A percentile compares a stretch with the other conserved stretches of the same genome.
Conservation (phyloP, 176 grass and related monocot genomes). For the Avena sativa region DNA sequence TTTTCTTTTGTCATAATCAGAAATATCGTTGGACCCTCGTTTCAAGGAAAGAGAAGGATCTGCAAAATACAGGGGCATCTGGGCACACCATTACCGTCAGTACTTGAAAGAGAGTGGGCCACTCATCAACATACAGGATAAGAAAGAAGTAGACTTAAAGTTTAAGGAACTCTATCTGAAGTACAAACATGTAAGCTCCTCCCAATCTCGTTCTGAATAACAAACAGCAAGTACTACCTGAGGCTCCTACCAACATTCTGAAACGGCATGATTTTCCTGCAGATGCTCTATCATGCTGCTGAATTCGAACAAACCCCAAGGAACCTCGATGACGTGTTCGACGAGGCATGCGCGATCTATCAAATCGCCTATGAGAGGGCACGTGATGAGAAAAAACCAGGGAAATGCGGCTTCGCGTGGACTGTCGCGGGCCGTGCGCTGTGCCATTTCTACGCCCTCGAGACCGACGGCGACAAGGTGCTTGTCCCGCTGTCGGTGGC, state of each 20-base stretch:
- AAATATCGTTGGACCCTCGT: conserved; percentile 46
- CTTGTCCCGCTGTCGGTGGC: conserved; percentile 5
- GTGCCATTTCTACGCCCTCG: conserved; percentile 34
- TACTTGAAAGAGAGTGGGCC: conserved; percentile 49
- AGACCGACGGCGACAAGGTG: conserved; percentile 17
- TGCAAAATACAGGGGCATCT: conserved; percentile 14
- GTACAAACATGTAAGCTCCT: conserved; percentile 57
- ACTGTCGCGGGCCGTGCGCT: conserved; percentile 54
- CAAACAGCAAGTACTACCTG: no score
- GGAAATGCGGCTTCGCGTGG: conserved; percentile 58
- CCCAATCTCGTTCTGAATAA: neutral
- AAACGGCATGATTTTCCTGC: neutral
- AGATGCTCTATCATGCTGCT: conserved; percentile 58
- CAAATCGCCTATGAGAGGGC: conserved; percentile 44
- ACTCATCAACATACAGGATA: neutral
- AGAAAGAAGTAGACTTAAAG: conserved; percentile 29
- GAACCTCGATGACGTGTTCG: conserved; percentile 23
- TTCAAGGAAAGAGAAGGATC: conserved; percentile 38
- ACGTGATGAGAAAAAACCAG: neutral
- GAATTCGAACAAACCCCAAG: conserved; percentile 52
- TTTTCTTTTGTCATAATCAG: conserved; percentile 36
- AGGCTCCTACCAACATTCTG: neutral
- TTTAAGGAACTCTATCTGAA: conserved; percentile 50
- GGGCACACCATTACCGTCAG: neutral
- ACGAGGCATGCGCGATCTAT: conserved; percentile 59